Conservation (phyloP, 345 rosid genomes). For the Schrenkiella parvula region DNA sequence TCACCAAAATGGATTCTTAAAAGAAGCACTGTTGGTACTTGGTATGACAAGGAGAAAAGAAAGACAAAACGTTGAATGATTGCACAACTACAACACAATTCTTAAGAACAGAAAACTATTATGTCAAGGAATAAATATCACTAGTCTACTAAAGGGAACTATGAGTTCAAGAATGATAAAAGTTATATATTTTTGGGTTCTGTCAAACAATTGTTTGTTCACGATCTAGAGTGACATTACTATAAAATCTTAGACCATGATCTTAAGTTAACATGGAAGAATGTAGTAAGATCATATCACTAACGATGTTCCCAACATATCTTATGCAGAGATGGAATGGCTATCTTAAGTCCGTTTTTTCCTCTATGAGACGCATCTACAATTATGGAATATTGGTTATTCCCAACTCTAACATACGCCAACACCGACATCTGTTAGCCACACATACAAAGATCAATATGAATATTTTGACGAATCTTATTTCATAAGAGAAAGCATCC, state of each 20-base stretch:
- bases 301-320: neutral
- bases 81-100: neutral
- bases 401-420: neutral
- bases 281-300: neutral
- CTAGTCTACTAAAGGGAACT: neutral
- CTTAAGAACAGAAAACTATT: neutral
- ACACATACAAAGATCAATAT: neutral
- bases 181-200: neutral
- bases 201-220: neutral
- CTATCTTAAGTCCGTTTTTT: neutral
- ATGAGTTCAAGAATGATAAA: neutral
- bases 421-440: neutral
- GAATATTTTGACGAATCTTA: neutral
- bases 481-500: neutral
- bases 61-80: neutral
- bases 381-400: neutral
- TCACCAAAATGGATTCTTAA: neutral
- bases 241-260: neutral
- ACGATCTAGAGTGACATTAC: neutral
- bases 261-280: constrained; percentile 4
- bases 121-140: neutral
- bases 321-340: neutral
- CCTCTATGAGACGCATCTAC: neutral
- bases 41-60: neutral
- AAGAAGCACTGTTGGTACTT: neutral